Evolutionary conservation across 306 rosid genomes (phyloP).

Genomic region (Arachis hypogaea): DNA sequence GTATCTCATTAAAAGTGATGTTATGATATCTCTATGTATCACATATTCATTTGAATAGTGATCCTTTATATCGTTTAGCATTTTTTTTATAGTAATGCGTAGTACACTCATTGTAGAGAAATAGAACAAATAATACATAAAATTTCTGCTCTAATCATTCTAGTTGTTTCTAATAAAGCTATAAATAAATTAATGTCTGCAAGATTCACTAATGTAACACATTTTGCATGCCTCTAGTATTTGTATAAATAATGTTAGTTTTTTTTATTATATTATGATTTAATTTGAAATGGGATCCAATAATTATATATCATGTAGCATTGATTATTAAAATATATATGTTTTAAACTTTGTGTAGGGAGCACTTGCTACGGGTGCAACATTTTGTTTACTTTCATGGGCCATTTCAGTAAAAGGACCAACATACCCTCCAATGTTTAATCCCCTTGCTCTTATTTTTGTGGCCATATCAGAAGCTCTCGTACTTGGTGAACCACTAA

Average conservation of each 20-base stretch:
- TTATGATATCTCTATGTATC: not conserved
- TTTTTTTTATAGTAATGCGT: not conserved
- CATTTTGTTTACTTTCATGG: constrained; percentile 66
- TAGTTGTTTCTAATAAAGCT: too few species aligned
- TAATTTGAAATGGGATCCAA: not conserved
- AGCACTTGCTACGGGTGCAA: constrained; percentile 57
- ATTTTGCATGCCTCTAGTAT: not conserved
- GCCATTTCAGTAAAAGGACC: constrained; percentile 60
- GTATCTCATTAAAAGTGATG: not conserved
- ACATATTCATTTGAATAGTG: not conserved
- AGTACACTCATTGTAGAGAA: not conserved
- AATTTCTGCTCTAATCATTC: not conserved
- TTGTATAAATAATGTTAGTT: not conserved
- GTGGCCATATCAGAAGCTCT: constrained; percentile 63
- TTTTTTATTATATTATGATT: not conserved
- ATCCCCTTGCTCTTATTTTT: constrained; percentile 65
- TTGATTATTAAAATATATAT: not conserved
- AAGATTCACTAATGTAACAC: too few species aligned
- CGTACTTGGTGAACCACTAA: constrained; percentile 54
- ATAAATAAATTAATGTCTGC: not conserved
- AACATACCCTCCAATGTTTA: constrained; percentile 72
- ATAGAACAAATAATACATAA: not conserved
- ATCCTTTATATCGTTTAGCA: not conserved
- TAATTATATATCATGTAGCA: not conserved
- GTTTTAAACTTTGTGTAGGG: constrained; percentile 48